Evolutionary conservation across 306 rosid genomes (phyloP).

Genomic region (Purshia tridentata): DNA sequence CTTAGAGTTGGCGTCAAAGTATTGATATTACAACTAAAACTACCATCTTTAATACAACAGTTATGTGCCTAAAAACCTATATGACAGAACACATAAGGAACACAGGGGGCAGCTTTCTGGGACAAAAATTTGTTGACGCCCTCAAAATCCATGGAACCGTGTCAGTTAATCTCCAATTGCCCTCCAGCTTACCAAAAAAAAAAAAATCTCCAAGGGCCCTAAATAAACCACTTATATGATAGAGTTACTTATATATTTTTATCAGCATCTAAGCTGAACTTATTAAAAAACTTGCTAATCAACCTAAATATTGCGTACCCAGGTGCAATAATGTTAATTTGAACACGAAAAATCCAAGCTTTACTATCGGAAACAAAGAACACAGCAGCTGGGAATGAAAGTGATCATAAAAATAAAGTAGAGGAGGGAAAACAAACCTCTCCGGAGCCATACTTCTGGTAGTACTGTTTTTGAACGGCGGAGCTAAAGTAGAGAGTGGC

Average conservation of each 20-base stretch:
- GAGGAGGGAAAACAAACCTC: conserved; percentile 42
- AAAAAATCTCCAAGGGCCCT: not conserved
- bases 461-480: conserved; percentile 61
- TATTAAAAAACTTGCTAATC: not conserved
- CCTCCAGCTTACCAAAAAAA: not conserved
- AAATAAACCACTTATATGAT: not conserved
- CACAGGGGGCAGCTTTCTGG: not conserved
- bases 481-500: conserved; percentile 71
- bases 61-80: not conserved
- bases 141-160: not conserved
- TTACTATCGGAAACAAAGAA: not conserved
- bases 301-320: not conserved
- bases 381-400: not conserved
- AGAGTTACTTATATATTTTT: not conserved
- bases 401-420: not conserved
- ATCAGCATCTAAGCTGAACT: not conserved
- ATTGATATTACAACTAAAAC: not conserved
- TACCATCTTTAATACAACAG: no score
- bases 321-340: not conserved
- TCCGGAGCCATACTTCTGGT: conserved; percentile 50
- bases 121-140: not conserved
- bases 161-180: not conserved
- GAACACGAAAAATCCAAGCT: not conserved
- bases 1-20: not conserved
- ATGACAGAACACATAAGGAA: not conserved